Percentiles rank a stretch among this genome's conserved stretches.
Conservation (phyloP, 148 eudicot species). For the Amaranthus hypochondriacus region DNA sequence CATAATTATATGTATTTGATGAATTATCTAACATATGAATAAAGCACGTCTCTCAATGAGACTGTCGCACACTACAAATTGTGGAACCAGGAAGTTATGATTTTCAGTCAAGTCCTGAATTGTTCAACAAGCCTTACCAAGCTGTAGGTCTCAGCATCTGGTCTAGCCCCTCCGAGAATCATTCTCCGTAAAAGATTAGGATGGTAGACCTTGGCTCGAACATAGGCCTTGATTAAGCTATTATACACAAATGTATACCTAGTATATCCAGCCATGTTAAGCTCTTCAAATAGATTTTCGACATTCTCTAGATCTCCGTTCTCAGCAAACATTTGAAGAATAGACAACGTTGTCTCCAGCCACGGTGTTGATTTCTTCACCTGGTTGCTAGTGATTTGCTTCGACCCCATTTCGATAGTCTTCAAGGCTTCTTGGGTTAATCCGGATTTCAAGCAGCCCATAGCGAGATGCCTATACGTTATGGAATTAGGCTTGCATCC, state of each 20-base stretch:
- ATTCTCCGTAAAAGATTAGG: conserved; percentile 80
- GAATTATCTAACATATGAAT: no score
- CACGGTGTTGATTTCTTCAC: conserved; percentile 76
- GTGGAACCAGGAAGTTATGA: background rate
- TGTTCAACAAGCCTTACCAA: conserved; percentile 71
- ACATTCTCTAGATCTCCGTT: conserved; percentile 73
- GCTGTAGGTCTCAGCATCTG: conserved; percentile 90
- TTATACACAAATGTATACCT: conserved; percentile 86
- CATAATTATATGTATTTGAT: no score
- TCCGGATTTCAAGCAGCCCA: conserved; percentile 81
- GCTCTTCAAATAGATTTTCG: conserved; percentile 70
- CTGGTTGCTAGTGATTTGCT: conserved; percentile 34
- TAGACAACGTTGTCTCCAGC: conserved; percentile 76
- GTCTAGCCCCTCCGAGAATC: conserved; percentile 93
- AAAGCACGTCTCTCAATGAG: no score
- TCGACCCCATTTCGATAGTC: conserved; percentile 73
- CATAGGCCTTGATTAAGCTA: conserved; percentile 77
- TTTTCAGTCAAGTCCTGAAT: conserved; percentile 28
- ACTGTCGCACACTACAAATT: no score
- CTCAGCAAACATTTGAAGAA: conserved; percentile 61
- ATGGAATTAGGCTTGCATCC: conserved; percentile 82
- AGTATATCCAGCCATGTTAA: conserved; percentile 61
- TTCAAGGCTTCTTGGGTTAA: conserved; percentile 58
- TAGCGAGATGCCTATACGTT: conserved; percentile 74
- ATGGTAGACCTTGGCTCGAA: conserved; percentile 68